Conservation (phyloP, 2,329 filamentous ascomycete genomes). For the Emmonsiellopsis sp. region DNA sequence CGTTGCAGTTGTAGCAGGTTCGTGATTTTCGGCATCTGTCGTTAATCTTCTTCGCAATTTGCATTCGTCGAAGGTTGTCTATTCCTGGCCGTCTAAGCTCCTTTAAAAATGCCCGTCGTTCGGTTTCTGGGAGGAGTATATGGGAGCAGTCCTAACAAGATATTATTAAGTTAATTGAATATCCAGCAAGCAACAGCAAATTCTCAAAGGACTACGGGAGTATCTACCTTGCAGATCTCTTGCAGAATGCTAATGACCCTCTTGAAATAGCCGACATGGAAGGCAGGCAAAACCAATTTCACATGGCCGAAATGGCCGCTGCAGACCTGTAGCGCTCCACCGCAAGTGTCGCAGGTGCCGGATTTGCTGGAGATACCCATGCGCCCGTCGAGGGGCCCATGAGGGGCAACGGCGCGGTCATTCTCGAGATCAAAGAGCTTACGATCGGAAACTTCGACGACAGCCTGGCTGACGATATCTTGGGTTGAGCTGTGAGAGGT, state of each 20-base stretch:
- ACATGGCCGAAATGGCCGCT: conserved; percentile 95
- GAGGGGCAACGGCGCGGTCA: conserved; percentile 61
- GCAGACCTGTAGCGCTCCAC: conserved; percentile 70
- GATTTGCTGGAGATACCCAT: conserved; percentile 84
- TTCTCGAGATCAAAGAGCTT: conserved; percentile 85
- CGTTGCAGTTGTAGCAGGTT: conserved; percentile 67
- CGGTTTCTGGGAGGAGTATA: conserved; percentile 71
- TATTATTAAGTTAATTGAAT: background rate
- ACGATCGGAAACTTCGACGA: conserved; percentile 88
- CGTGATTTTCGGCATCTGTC: conserved; percentile 83
- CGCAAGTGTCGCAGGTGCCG: conserved; percentile 72
- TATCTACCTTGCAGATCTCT: conserved; percentile 73
- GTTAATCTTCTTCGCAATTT: conserved; percentile 78
- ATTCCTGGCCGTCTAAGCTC: conserved; percentile 71
- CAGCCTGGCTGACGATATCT: conserved; percentile 90
- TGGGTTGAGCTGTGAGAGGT: conserved; percentile 61
- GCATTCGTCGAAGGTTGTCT: conserved; percentile 76
- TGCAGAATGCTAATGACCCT: conserved; percentile 87
- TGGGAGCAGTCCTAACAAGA: conserved; percentile 59
- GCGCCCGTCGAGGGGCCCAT: conserved; percentile 81
- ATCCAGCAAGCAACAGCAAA: background rate
- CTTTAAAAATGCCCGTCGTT: conserved; percentile 67
- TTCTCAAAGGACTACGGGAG: background rate
- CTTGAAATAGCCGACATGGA: conserved; percentile 93
- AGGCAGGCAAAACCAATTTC: conserved; percentile 78